Evolutionary conservation across 2,329 filamentous ascomycete species (phyloP), one percentile per base, ranked within the genome.

Genomic region (Xylariaceae sp.): DNA sequence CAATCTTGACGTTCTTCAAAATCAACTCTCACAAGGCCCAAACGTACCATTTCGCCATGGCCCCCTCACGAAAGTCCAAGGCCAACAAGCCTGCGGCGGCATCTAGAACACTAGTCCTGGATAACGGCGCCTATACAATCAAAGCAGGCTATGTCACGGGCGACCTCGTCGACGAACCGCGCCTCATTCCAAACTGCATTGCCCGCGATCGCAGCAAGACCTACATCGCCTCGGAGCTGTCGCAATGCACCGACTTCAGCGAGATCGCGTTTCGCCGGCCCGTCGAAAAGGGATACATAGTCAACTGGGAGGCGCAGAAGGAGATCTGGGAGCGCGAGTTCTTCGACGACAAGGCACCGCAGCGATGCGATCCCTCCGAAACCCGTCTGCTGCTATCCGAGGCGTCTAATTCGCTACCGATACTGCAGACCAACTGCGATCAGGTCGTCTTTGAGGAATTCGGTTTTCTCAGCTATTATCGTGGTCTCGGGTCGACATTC

Each of bases 381-480:
- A 94, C 91, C n/a, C 88, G 91, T 52, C 76, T 99, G 59, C 76
- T 99, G 3, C 81, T 97, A 54, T 86, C 89, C 1, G 94, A 99
- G 73, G 88, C 91, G 51, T 88, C 92, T 3, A 96, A 95, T 74
- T 86, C 88, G 3, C 81, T 96, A 58, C 86, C 88, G 0, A 85
- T 86, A 10, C 76, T 99, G 64, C 92, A 97, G 74, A 84, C 87
- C 45, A 94, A 97, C 72, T 92, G 90, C 67, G 94, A 99, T 70
- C 93, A 99, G 77, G 91, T 99, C 71, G 85, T 97, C 1, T 97
- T 99, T 78, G 94, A 99, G 72, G 92, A 97, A 72, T 99, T 94
- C 77, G 90, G 90, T 2, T 99, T 99, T 74, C 84, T 88, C 9
- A 88, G 89, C 65, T 96, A 96, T 75, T 88, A 88, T 65, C 85